phyloP scores from a whole-genome alignment of 805 yeast species.

The Wickerhamomyces sydowiorum region DNA sequence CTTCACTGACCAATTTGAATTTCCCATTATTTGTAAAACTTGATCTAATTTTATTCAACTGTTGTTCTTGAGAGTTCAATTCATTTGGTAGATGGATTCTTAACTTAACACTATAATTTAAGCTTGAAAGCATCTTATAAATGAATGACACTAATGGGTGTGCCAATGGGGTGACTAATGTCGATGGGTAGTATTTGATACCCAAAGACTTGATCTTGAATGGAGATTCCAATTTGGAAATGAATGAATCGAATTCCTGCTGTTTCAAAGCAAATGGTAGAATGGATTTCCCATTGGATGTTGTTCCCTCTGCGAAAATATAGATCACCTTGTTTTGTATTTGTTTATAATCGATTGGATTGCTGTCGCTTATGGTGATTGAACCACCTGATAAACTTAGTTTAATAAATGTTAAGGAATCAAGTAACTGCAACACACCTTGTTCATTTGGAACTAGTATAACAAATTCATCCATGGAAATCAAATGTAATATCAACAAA shows the following conservation, averaged over 20 bases:
- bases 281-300: slow-evolving; percentile 77
- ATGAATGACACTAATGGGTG: slow-evolving; percentile 10
- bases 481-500: slow-evolving; percentile 29
- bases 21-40: slow-evolving; percentile 40
- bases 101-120: slow-evolving; percentile 18
- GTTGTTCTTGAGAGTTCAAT: slow-evolving; percentile 15
- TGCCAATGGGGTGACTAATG: slow-evolving; percentile 27
- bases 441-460: slow-evolving; percentile 30
- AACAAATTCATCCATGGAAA: slow-evolving; percentile 21
- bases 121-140: slow-evolving; percentile 16
- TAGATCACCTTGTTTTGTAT: slow-evolving; percentile 40
- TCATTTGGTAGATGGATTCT: slow-evolving; percentile 18
- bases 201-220: slow-evolving; percentile 20
- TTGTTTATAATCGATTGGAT: slow-evolving; percentile 11
- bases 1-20: slow-evolving; percentile 40
- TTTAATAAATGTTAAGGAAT: slow-evolving; percentile 25
- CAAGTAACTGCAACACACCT: slow-evolving; percentile 25
- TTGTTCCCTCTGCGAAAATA: slow-evolving; percentile 74
- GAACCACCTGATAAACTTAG: slow-evolving; percentile 17
- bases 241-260: slow-evolving; percentile 14
- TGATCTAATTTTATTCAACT: slow-evolving; percentile 23
- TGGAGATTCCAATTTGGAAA: not conserved
- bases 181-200: slow-evolving; percentile 24
- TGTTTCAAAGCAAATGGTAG: slow-evolving; percentile 44
- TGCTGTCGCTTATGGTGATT: not conserved